These are phyloP conservation scores for Quercus alba DNA, from an alignment of 306 rosid species.

Conservation along the genomic window DNA sequence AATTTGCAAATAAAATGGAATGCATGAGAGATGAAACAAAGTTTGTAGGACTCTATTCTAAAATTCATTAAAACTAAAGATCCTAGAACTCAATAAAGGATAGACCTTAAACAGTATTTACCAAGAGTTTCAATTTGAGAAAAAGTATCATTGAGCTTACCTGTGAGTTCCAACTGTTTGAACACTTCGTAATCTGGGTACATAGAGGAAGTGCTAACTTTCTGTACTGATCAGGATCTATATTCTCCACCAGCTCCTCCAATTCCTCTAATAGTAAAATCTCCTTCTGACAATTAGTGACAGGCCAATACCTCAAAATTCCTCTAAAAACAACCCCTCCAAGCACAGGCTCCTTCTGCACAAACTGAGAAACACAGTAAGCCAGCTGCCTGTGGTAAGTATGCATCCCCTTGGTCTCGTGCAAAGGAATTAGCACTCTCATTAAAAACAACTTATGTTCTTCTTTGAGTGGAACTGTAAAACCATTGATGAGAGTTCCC, in stretches of 20 bases:
- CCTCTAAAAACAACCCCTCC: conserved; percentile 80
- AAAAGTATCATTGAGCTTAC: conserved; percentile 28
- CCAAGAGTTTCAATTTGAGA: background rate
- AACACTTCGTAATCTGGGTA: conserved; percentile 60
- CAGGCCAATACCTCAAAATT: conserved; percentile 78
- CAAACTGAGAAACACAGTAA: conserved; percentile 80
- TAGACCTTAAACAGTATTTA: background rate
- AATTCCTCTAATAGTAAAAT: conserved; percentile 66
- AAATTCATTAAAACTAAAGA: too few species aligned
- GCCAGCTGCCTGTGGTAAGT: conserved; percentile 67
- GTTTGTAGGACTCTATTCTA: background rate
- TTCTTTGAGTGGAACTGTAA: conserved; percentile 82
- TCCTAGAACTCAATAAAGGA: background rate
- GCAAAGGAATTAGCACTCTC: conserved; percentile 82
- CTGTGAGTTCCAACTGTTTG: conserved; percentile 81
- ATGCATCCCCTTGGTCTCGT: conserved; percentile 71
- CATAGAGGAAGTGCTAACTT: conserved; percentile 76
- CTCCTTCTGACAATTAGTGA: conserved; percentile 75
- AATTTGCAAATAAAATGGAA: background rate
- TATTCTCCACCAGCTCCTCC: conserved; percentile 75
- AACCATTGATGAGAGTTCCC: conserved; percentile 85
- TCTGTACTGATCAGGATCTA: conserved; percentile 71
- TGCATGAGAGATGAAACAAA: background rate
- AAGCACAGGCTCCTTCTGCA: conserved; percentile 84
- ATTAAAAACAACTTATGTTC: conserved; percentile 79